These are phyloP conservation scores for Podaxis carcinomalis DNA, from an alignment of 768 basidiomycete species.

Conservation along the genomic window DNA sequence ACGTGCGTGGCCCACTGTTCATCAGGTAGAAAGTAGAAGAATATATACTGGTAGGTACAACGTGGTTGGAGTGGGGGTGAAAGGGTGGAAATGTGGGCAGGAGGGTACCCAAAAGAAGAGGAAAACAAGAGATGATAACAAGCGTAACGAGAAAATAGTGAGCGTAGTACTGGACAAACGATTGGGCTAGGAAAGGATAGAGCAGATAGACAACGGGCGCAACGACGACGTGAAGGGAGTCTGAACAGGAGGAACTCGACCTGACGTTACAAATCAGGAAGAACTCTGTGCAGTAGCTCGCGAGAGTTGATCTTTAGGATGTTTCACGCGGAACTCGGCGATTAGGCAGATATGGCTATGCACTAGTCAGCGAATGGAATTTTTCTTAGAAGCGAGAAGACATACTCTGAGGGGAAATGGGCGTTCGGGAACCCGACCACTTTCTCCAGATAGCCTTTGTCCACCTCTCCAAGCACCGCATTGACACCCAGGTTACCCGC, in stretches of 20 bases:
- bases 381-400: constrained; percentile 24
- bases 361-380: constrained; percentile 1
- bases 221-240: not conserved
- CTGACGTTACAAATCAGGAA: not conserved
- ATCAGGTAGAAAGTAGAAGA: constrained; percentile 6
- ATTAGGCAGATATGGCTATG: constrained; percentile 68
- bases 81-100: constrained; percentile 4
- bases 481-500: constrained; percentile 69
- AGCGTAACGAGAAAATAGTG: not conserved
- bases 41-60: constrained; percentile 13
- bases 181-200: constrained; percentile 7
- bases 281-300: not conserved
- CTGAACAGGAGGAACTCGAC: not conserved
- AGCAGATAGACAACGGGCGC: constrained; percentile 1
- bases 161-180: constrained; percentile 6
- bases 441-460: constrained; percentile 79
- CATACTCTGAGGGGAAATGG: constrained; percentile 96
- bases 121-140: constrained; percentile 7
- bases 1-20: constrained; percentile 11
- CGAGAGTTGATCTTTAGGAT: constrained; percentile 44
- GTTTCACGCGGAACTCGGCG: constrained; percentile 77
- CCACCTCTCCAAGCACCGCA: constrained; percentile 85
- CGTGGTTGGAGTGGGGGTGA: constrained; percentile 1
- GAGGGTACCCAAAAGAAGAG: not conserved
- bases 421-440: constrained; percentile 95